Percentiles rank a stretch among this genome's conserved stretches.
Conservation (phyloP, 768 basidiomycete species). For the Serendipita sp. region DNA sequence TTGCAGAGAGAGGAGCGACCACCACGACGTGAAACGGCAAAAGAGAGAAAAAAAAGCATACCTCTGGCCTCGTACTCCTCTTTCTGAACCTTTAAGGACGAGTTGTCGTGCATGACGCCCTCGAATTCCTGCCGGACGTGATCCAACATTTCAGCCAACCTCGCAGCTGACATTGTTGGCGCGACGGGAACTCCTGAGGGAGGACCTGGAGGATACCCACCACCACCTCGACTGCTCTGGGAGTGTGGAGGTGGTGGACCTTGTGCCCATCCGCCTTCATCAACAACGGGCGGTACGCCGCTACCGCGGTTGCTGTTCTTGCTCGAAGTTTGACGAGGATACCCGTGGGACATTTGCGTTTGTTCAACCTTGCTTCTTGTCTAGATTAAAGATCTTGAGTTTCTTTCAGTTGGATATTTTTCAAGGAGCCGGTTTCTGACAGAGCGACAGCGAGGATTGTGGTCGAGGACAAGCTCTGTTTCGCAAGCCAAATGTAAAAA, state of each 20-base stretch:
- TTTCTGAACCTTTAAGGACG: slow-evolving; percentile 52
- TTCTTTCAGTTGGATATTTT: no score
- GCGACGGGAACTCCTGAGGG: neutral
- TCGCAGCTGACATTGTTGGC: slow-evolving; percentile 8
- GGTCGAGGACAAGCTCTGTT: neutral
- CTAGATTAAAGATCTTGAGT: no score
- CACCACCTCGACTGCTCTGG: neutral
- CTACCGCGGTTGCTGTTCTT: neutral
- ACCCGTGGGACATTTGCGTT: neutral
- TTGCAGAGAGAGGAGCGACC: neutral
- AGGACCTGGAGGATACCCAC: neutral
- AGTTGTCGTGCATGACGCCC: slow-evolving; percentile 47
- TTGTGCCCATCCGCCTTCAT: neutral
- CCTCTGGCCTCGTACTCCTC: slow-evolving; percentile 87
- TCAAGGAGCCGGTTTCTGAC: no score
- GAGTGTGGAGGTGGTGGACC: neutral
- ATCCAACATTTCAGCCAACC: slow-evolving; percentile 69
- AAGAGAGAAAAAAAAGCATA: slow-evolving; percentile 24
- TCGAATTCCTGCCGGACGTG: slow-evolving; percentile 77
- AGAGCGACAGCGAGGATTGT: neutral
- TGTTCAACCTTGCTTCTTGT: neutral
- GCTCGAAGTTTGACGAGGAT: neutral
- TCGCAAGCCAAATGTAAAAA: neutral
- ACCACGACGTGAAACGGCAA: neutral
- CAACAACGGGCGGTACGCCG: neutral